Percentiles rank a stretch among this genome's conserved stretches.
These are phyloP conservation scores for Penicillium manginii DNA, from an alignment of 495 filamentous ascomycete genomes.

Conservation along the genomic window DNA sequence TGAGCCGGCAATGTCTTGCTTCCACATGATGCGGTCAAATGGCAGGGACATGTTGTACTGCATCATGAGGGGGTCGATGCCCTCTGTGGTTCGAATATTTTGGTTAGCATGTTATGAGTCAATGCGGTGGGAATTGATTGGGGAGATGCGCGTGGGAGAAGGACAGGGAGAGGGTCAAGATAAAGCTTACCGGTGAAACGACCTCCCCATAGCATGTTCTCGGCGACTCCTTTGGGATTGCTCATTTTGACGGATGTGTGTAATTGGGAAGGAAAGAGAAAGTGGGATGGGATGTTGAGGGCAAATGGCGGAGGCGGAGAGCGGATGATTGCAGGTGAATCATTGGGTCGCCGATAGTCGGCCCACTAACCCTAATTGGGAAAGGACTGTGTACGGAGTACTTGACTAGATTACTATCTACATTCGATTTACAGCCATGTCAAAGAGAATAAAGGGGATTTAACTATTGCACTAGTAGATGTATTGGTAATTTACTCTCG, in stretches of 20 bases:
- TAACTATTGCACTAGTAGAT: too few species aligned
- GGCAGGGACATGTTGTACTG: slow-evolving; percentile 86
- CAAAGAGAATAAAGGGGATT: background rate
- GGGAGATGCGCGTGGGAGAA: slow-evolving; percentile 5
- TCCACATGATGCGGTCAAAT: slow-evolving; percentile 82
- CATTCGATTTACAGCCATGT: background rate
- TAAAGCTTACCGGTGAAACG: slow-evolving; percentile 70
- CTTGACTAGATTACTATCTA: too few species aligned
- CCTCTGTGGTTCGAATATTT: slow-evolving; percentile 52
- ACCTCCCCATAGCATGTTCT: slow-evolving; percentile 80
- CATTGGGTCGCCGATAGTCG: slow-evolving; percentile 13
- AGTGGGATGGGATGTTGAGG: background rate
- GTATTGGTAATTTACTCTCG: too few species aligned
- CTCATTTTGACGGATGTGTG: slow-evolving; percentile 40
- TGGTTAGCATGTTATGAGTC: slow-evolving; percentile 27
- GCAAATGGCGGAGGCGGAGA: slow-evolving; percentile 1
- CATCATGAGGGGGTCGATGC: slow-evolving; percentile 86
- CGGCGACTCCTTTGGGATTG: slow-evolving; percentile 45
- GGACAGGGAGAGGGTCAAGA: background rate
- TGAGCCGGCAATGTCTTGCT: slow-evolving; percentile 78
- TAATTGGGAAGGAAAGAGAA: slow-evolving; percentile 6
- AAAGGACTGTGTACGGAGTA: background rate
- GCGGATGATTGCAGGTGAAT: background rate
- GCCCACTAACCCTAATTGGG: background rate
- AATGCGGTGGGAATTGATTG: slow-evolving; percentile 10